Conservation (phyloP, 192 early-diverging fungal species). For the Entomortierella beljakovae region DNA sequence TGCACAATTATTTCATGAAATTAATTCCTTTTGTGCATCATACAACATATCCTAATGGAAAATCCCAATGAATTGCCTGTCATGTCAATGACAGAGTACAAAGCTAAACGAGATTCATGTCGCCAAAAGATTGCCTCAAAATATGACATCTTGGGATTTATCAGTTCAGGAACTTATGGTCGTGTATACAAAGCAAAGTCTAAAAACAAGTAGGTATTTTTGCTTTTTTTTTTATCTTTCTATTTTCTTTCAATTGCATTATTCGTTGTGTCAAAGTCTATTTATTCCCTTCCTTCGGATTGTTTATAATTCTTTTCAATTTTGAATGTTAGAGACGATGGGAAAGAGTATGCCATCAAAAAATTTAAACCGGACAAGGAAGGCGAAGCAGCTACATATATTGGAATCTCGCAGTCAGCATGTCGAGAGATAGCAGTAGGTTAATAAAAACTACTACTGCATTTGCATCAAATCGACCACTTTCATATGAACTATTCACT, state of each 20-base stretch:
- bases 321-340: conserved; percentile 36
- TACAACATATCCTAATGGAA: background rate
- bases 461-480: too few relatives aligned
- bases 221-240: too few relatives aligned
- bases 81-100: conserved; percentile 68
- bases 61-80: conserved; percentile 34
- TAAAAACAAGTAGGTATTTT: conserved; percentile 54
- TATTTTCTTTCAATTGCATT: too few relatives aligned
- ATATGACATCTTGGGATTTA: conserved; percentile 91
- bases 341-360: conserved; percentile 91
- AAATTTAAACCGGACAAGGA: conserved; percentile 98
- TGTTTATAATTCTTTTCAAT: background rate
- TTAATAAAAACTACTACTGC: background rate
- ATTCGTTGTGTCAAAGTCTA: too few relatives aligned
- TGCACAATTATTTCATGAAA: too few relatives aligned
- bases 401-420: conserved; percentile 94
- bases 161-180: conserved; percentile 96
- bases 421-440: conserved; percentile 90
- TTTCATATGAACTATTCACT: background rate
- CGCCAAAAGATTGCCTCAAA: conserved; percentile 72
- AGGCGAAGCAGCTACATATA: conserved; percentile 77
- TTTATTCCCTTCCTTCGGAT: background rate
- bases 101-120: conserved; percentile 63
- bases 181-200: conserved; percentile 92
- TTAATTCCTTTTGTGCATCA: too few relatives aligned